Evolutionary conservation across 1,139 yeast species (phyloP).

Genomic region (Nakaseomyces kungkrabaensis): DNA sequence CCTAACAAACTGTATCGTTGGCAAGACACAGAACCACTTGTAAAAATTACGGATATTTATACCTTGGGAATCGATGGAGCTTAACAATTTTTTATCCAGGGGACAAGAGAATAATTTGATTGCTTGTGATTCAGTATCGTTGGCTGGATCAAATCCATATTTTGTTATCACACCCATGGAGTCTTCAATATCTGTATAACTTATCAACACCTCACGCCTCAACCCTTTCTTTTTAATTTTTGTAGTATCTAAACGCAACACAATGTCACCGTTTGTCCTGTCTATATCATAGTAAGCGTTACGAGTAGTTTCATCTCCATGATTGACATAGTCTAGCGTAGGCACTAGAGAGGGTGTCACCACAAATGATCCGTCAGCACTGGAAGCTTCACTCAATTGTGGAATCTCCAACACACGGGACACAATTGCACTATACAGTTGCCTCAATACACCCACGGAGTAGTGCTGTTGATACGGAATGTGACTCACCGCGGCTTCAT

Average conservation of each 20-base stretch:
- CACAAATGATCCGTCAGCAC: slow-evolving; percentile 24
- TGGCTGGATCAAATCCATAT: slow-evolving; percentile 43
- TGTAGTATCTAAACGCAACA: slow-evolving; percentile 31
- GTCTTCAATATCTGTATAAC: slow-evolving; percentile 41
- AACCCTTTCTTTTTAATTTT: background rate
- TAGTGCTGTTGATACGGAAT: slow-evolving; percentile 1
- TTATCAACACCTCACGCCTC: slow-evolving; percentile 36
- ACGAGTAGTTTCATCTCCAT: slow-evolving; percentile 31
- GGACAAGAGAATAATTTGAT: slow-evolving; percentile 1
- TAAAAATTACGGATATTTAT: background rate
- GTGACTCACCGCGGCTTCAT: slow-evolving; percentile 9
- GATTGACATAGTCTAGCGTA: slow-evolving; percentile 58
- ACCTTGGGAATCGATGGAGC: background rate
- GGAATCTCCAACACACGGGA: slow-evolving; percentile 62
- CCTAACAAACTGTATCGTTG: background rate
- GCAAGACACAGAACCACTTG: background rate
- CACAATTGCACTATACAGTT: slow-evolving; percentile 40
- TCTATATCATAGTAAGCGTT: slow-evolving; percentile 60
- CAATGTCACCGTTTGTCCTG: slow-evolving; percentile 36
- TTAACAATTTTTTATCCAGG: background rate
- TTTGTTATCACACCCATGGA: slow-evolving; percentile 38
- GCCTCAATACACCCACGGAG: slow-evolving; percentile 19
- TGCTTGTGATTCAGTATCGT: background rate
- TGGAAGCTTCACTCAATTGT: slow-evolving; percentile 12
- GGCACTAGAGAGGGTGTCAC: slow-evolving; percentile 56